A percentile compares a stretch with the other conserved stretches of the same genome.
These are phyloP conservation scores for Penicillium diatomitis DNA, from an alignment of 495 filamentous ascomycete species.

Conservation along the genomic window DNA sequence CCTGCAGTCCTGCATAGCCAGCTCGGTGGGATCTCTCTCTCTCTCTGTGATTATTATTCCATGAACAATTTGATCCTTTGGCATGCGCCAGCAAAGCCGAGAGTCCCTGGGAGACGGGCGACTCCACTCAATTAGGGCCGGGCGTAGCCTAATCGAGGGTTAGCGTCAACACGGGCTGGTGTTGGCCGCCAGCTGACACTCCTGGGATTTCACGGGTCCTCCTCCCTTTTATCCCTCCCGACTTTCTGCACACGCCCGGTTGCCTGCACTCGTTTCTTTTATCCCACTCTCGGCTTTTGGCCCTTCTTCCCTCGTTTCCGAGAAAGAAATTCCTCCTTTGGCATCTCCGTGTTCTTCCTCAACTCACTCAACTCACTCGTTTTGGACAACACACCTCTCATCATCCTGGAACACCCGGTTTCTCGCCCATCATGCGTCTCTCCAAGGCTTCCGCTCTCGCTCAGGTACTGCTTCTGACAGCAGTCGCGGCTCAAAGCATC, in stretches of 20 bases:
- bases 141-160: too few relatives aligned
- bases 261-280: background rate
- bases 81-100: too few relatives aligned
- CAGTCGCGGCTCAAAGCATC: conserved; percentile 27
- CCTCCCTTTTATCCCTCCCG: too few relatives aligned
- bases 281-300: background rate
- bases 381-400: background rate
- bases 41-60: too few relatives aligned
- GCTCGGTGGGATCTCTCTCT: too few relatives aligned
- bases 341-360: background rate
- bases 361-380: conserved; percentile 7
- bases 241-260: conserved; percentile 2
- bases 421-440: conserved; percentile 28
- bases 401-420: too few relatives aligned
- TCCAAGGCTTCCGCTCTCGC: conserved; percentile 27
- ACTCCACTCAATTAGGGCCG: too few relatives aligned
- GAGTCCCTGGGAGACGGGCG: too few relatives aligned
- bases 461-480: conserved; percentile 32
- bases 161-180: too few relatives aligned
- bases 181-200: background rate
- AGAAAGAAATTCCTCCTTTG: conserved; percentile 3
- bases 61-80: too few relatives aligned
- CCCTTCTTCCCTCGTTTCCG: conserved; percentile 4
- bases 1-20: too few relatives aligned
- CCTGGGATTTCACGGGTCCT: conserved; percentile 1